Percentiles rank a stretch among this genome's conserved stretches.
These are phyloP conservation scores for Pestalotiopsis sp. DNA, from an alignment of 2,329 filamentous ascomycete species.

Conservation along the genomic window DNA sequence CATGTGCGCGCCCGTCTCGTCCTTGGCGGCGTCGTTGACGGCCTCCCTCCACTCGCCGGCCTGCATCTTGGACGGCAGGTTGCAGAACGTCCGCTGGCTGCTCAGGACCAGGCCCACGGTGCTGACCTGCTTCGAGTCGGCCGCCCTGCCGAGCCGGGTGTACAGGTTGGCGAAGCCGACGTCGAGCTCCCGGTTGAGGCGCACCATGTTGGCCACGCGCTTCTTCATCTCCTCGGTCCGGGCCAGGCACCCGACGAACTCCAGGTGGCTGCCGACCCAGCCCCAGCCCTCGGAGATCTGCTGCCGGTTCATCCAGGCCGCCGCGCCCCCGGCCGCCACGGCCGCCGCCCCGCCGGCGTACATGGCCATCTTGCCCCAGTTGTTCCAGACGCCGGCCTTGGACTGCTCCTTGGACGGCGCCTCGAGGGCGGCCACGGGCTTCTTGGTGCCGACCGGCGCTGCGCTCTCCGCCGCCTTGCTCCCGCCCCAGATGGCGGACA, in stretches of 20 bases:
- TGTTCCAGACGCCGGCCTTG: conserved; percentile 64
- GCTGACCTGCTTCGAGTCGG: conserved; percentile 54
- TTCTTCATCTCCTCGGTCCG: conserved; percentile 80
- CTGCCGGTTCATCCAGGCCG: conserved; percentile 84
- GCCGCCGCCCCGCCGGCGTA: conserved; percentile 83
- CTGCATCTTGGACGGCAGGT: conserved; percentile 63
- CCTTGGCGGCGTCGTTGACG: conserved; percentile 76
- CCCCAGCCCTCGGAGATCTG: conserved; percentile 74
- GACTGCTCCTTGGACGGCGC: conserved; percentile 33
- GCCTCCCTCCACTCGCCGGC: conserved; percentile 67
- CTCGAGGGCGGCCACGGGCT: conserved; percentile 38
- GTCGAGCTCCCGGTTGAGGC: conserved; percentile 63
- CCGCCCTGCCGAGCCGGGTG: conserved; percentile 76
- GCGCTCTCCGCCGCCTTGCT: conserved; percentile 35
- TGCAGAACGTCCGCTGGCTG: conserved; percentile 84
- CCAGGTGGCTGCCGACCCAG: conserved; percentile 89
- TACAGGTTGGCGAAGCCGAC: conserved; percentile 88
- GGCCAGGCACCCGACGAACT: conserved; percentile 89
- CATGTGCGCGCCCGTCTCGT: conserved; percentile 83
- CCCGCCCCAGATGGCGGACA: conserved; percentile 70
- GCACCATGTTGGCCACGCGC: conserved; percentile 70
- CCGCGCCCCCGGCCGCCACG: conserved; percentile 79
- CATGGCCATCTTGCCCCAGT: conserved; percentile 84
- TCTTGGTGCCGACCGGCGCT: conserved; percentile 28
- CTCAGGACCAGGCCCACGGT: conserved; percentile 64